phyloP scores from a whole-genome alignment of 1,284 basidiomycete genomes.

The Tilletia indica region DNA sequence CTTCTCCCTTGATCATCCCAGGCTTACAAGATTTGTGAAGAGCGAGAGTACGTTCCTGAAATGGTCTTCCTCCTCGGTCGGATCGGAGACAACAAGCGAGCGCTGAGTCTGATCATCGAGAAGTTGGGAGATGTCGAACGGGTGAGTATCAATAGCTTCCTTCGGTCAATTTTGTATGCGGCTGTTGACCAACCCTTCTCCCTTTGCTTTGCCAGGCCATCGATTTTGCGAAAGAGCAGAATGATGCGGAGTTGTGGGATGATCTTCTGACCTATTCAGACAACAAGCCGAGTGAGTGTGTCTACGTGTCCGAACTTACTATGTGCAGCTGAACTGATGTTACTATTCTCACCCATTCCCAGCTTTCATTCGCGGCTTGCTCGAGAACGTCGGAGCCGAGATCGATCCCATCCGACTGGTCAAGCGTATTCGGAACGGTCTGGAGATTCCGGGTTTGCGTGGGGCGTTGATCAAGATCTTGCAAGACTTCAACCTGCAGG shows the following conservation, averaged over 20 bases:
- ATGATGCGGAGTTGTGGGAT: slow-evolving; percentile 96
- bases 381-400: slow-evolving; percentile 90
- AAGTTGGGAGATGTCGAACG: slow-evolving; percentile 86
- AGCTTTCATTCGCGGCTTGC: slow-evolving; percentile 88
- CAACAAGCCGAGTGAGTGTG: slow-evolving; percentile 72
- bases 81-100: slow-evolving; percentile 95
- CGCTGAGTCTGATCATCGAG: slow-evolving; percentile 91
- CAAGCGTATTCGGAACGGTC: slow-evolving; percentile 86
- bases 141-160: slow-evolving; percentile 58
- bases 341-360: slow-evolving; percentile 1
- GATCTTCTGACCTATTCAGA: slow-evolving; percentile 91
- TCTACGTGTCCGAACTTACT: slow-evolving; percentile 14
- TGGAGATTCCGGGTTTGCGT: slow-evolving; percentile 92
- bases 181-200: neutral
- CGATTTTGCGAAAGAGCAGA: slow-evolving; percentile 96
- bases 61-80: slow-evolving; percentile 96
- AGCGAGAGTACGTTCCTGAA: slow-evolving; percentile 83
- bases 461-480: slow-evolving; percentile 92
- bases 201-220: slow-evolving; percentile 68
- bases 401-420: slow-evolving; percentile 94
- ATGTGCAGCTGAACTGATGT: slow-evolving; percentile 3
- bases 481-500: slow-evolving; percentile 83
- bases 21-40: slow-evolving; percentile 84
- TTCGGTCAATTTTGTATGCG: neutral
- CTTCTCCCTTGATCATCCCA: slow-evolving; percentile 47